These are phyloP conservation scores for Leccinum brunneo-olivaceum DNA, from an alignment of 1,284 basidiomycete genomes.

Conservation along the genomic window DNA sequence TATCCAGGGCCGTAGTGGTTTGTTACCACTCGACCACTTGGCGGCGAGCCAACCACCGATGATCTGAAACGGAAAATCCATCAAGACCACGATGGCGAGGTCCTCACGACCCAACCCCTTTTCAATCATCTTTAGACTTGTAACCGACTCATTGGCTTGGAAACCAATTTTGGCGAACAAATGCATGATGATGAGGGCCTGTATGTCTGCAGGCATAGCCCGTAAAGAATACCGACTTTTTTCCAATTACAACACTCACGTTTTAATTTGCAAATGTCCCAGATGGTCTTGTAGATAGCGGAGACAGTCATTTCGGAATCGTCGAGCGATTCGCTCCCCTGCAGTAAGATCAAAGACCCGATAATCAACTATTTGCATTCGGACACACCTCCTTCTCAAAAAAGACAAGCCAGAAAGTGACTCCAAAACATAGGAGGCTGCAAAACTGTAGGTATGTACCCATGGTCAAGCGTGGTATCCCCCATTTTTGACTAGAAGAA, in stretches of 20 bases:
- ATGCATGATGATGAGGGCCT: slow-evolving; percentile 83
- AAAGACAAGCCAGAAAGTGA: slow-evolving; percentile 84
- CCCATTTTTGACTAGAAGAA: slow-evolving; percentile 64
- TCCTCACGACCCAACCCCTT: slow-evolving; percentile 96
- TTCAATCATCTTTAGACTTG: slow-evolving; percentile 92
- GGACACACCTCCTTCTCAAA: slow-evolving; percentile 83
- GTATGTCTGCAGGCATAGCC: slow-evolving; percentile 62
- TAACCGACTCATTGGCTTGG: slow-evolving; percentile 91
- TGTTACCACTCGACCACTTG: slow-evolving; percentile 78
- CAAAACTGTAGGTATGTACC: slow-evolving; percentile 86
- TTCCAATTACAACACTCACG: slow-evolving; percentile 45
- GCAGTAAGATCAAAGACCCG: slow-evolving; percentile 5
- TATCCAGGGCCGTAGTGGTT: slow-evolving; percentile 82
- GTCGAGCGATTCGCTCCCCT: slow-evolving; percentile 69
- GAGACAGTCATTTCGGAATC: slow-evolving; percentile 87
- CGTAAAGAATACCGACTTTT: slow-evolving; percentile 1
- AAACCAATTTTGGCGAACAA: slow-evolving; percentile 94
- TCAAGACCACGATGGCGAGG: slow-evolving; percentile 87
- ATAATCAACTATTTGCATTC: slow-evolving; percentile 6
- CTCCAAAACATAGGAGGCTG: slow-evolving; percentile 71
- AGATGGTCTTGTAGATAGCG: slow-evolving; percentile 91
- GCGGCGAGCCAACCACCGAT: slow-evolving; percentile 95
- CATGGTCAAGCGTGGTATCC: slow-evolving; percentile 78
- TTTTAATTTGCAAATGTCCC: slow-evolving; percentile 86
- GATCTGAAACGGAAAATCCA: slow-evolving; percentile 98